Evolutionary conservation across 805 yeast species (phyloP).

Genomic region (Suhomyces prunicola): DNA sequence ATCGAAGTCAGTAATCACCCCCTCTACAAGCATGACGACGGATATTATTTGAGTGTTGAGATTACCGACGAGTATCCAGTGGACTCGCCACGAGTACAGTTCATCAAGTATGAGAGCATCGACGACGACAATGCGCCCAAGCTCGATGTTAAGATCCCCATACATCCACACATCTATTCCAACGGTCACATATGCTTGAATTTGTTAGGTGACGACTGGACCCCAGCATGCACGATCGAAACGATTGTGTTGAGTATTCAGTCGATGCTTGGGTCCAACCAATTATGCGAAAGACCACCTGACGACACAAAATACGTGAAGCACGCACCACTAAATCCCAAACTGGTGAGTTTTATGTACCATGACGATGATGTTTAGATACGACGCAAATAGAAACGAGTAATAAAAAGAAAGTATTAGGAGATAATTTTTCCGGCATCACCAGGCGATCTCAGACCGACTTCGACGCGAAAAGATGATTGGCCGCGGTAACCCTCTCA

Average conservation of each 20-base stretch:
- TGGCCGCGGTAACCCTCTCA: slow-evolving; percentile 2
- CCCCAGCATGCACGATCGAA: slow-evolving; percentile 56
- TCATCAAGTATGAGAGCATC: slow-evolving; percentile 26
- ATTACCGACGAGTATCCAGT: slow-evolving; percentile 53
- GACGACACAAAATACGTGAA: slow-evolving; percentile 50
- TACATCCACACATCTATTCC: slow-evolving; percentile 72
- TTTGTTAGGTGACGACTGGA: slow-evolving; percentile 63
- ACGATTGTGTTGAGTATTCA: slow-evolving; percentile 56
- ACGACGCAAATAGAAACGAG: neutral
- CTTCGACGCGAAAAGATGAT: neutral
- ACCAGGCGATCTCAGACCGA: neutral
- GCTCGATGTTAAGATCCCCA: slow-evolving; percentile 41
- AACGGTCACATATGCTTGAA: slow-evolving; percentile 79
- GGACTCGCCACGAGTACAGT: slow-evolving; percentile 55
- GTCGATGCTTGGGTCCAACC: slow-evolving; percentile 57
- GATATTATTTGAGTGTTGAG: slow-evolving; percentile 42
- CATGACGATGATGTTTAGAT: slow-evolving; percentile 53
- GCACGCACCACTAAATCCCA: slow-evolving; percentile 59
- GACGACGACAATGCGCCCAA: slow-evolving; percentile 8
- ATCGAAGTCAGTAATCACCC: slow-evolving; percentile 12
- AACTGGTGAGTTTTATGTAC: slow-evolving; percentile 46
- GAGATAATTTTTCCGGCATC: neutral
- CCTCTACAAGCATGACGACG: slow-evolving; percentile 14
- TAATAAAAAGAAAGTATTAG: neutral
- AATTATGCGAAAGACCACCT: slow-evolving; percentile 48